Base-by-base conservation (phyloP, 768 basidiomycete genomes). In the Kwoniella bestiolae region DNA sequence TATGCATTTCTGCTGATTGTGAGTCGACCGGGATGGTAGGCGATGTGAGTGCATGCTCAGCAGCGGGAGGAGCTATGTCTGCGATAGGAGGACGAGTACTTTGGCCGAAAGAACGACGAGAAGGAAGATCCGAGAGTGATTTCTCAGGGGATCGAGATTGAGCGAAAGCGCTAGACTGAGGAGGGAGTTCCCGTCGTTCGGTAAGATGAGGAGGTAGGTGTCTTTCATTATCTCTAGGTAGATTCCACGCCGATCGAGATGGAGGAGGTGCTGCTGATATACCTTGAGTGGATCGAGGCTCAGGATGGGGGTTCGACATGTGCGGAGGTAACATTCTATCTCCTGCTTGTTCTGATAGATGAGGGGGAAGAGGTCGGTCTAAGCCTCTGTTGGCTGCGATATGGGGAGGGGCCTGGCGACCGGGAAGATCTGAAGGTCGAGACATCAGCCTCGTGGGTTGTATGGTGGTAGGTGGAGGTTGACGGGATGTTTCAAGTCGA, bases 401-500 rank as follows among this genome's bases (percentile, higher is more conserved):
- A 38, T 60, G 62, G 9, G 73, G 70, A 5, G 62, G 56, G n/a
- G 45, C 58, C 31, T 53, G 69, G 14, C 52, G 53, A 47, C 35
- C 16, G 41, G 34, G 25, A 6, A 31, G 12, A 28, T 65, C 63
- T 9, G 63, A 28, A 3, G 56, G 56, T 14, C 65, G 69, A 35
- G 65, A 60, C 65, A 70, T 66, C 2, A 67, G 56, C 31, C 60
- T 29, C 3, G 60, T 65, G 46, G 68, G 68, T 32, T 66, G 65
- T 11, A 61, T 35, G 3, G 47, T 44, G 14, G 32, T 25, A 12
- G 28, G 46, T 3, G 51, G 61, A 25, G 56, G 56, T 14, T 44
- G 61, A 31, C 56, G 65, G 35, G 68, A 91, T 2, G 91, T 91
- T 80, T 98, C 95, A 61, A 97, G 82, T 68, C 88, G 86, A 75